Base-by-base conservation (phyloP, 306 rosid genomes). In the Prunus mongolica region DNA sequence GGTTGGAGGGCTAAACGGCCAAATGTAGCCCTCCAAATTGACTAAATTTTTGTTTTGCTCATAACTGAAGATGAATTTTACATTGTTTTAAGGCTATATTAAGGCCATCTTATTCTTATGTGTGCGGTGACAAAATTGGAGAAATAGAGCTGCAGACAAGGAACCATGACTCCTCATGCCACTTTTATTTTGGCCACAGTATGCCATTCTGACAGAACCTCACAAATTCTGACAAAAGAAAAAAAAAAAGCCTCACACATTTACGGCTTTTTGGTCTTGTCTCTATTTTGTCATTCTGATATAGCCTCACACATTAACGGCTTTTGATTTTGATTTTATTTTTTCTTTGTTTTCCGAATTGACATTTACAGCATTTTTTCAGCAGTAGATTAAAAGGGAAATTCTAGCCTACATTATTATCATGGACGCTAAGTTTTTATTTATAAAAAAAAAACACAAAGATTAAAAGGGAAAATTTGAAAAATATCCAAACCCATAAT, bases 131-230 rank as follows among this genome's bases (percentile, higher is more conserved):
- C 47, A 70, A 51, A 41, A 49, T 50, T 69, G 74, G 60, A 50
- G 4, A 32, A 28, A 57, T 27, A 2, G 12, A 12, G 75, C 13
- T 56, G 13, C 2, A 1, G 44, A 38, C 44, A 38, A 38, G 44
- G 44, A 38, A 38, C 25, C 49, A 30, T 54, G 51, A 30, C 75
- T 16, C 64, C 32, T 30, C 20, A n/a, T 30, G 19, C 75, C n/a
- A 6, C 32, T 71, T 71, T 71, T 71, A 71, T 49, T 69, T 69
- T 69, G 73, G 73, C 72, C 25, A 49, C 73, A 27, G 19, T 51
- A 18, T 52, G 19, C 19, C 18, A 5, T 22, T n/a, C 46, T 27
- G 74, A 24, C 6, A 14, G 1, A 12, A 8, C 44, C 9, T 38
- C 44, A 1, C 44, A 38, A 6, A 38, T 38, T 38, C 44, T 38